Evolutionary conservation across 257 asterid species (phyloP).

Genomic region (Solanum megistacrolobum): DNA sequence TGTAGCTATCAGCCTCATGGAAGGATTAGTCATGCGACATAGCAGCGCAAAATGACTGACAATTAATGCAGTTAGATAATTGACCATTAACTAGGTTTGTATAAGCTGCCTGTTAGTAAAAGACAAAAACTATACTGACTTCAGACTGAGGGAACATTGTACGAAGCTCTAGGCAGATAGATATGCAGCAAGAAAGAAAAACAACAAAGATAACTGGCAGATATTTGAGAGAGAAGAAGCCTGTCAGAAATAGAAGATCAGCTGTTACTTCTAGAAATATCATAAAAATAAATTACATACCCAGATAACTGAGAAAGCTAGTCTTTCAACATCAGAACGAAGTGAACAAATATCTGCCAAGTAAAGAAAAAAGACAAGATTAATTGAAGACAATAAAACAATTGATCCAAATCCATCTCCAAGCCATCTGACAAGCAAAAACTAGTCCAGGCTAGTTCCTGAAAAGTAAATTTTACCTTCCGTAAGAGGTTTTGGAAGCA

Average conservation of each 20-base stretch:
- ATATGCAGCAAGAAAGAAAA: not conserved
- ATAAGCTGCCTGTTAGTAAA: not conserved
- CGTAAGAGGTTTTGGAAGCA: constrained; percentile 98
- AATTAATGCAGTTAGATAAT: not conserved
- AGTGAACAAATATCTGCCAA: constrained; percentile 87
- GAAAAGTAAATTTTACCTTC: constrained; percentile 54
- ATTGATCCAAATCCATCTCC: not conserved
- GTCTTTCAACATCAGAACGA: constrained; percentile 92
- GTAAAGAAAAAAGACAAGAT: constrained; percentile 2
- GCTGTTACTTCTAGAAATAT: not conserved
- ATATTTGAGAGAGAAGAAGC: not conserved
- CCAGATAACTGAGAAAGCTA: constrained; percentile 96
- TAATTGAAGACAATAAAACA: not conserved
- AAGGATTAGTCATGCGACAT: not conserved
- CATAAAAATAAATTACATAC: constrained; percentile 23
- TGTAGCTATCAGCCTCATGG: not conserved
- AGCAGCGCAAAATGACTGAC: not conserved
- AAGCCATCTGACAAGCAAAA: not conserved
- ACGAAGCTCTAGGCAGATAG: not conserved
- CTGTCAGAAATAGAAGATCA: not conserved
- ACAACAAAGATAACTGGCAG: not conserved
- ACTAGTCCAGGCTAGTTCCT: not conserved
- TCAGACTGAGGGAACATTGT: not conserved
- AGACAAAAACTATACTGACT: not conserved
- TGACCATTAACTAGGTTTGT: not conserved